phyloP scores from a whole-genome alignment of 2,329 filamentous ascomycete species.

The Colletotrichum sp. region DNA sequence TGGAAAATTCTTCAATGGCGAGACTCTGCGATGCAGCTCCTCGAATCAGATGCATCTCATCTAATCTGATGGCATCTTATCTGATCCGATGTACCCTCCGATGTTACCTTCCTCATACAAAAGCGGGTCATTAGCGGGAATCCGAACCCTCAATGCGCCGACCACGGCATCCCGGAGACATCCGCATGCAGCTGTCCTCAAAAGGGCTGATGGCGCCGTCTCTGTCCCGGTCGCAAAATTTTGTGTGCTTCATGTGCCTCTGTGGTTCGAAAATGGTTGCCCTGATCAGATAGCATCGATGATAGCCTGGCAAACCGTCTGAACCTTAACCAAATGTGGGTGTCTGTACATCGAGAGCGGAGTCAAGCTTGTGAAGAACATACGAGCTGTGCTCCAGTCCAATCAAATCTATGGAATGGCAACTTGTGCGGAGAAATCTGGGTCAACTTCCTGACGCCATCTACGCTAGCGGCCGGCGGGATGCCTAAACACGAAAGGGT shows the following conservation, averaged over 20 bases:
- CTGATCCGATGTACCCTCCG: conserved; percentile 6
- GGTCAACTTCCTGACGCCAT: not conserved
- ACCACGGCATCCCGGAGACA: not conserved
- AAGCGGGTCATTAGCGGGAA: not conserved
- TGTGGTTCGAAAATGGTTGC: not conserved
- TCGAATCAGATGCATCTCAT: not conserved
- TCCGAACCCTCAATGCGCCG: not conserved
- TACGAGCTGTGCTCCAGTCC: not conserved
- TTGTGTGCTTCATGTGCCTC: not conserved
- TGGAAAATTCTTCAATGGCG: not conserved
- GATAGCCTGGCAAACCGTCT: not conserved
- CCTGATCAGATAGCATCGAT: not conserved
- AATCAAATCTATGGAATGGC: not conserved
- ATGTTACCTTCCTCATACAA: not conserved
- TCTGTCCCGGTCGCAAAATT: not conserved
- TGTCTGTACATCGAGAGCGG: not conserved
- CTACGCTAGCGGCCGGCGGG: not conserved
- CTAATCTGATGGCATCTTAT: conserved; percentile 20
- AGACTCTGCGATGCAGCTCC: not conserved
- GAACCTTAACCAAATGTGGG: not conserved
- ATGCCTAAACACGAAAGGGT: not conserved
- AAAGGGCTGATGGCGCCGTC: not conserved
- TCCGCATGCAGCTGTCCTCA: not conserved
- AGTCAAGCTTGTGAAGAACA: not conserved
- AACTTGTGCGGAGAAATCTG: not conserved